Base-by-base conservation (phyloP, 305 asterid genomes). In the Fraxinus latifolia region DNA sequence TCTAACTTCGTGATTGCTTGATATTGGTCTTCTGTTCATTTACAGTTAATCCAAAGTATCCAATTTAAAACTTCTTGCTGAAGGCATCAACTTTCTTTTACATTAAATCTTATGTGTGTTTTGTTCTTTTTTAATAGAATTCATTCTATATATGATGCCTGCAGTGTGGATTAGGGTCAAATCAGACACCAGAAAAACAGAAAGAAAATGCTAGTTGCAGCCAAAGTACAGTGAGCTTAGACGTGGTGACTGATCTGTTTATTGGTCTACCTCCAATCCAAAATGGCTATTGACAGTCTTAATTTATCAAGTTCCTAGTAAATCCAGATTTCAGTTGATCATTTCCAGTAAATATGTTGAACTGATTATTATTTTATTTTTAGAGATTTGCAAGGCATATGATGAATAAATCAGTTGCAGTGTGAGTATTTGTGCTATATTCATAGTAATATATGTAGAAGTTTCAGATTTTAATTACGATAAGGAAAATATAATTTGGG, bases 221-320 rank as follows among this genome's bases (percentile, higher is more conserved):
- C 79, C 83, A 67, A 60, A 87, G 83, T 72, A 79, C 83, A 11
- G 31, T 29, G 36, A 88, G 83, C 78, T 77, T 86, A 2, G 92
- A 88, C 70, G 92, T 87, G 77, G 92, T 84, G 72, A 92, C 97
- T 23, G 94, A 89, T 65, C 82, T 93, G 80, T 87, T 86, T 77
- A 93, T 93, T 42, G 95, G 95, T 34, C 91, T 82, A 19, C 91
- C 94, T 7, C 60, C 84, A 19, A 76, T 84, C 14, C 87, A 85
- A 72, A 83, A 76, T 75, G 67, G 33, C 21, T 19, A 76, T 36
- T 83, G 73, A 31, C 9, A 42, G 21, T 68, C 21, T n/a, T 55
- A 1, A 65, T 65, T 65, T 65, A 21, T 65, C 72, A 65, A 25
- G 32, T 65, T 65, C 12, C 33, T 0, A 65, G 15, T 31, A n/a